These are phyloP conservation scores for Pecoramyces ruminantium DNA, from an alignment of 192 early-diverging fungal species.

Conservation along the genomic window DNA sequence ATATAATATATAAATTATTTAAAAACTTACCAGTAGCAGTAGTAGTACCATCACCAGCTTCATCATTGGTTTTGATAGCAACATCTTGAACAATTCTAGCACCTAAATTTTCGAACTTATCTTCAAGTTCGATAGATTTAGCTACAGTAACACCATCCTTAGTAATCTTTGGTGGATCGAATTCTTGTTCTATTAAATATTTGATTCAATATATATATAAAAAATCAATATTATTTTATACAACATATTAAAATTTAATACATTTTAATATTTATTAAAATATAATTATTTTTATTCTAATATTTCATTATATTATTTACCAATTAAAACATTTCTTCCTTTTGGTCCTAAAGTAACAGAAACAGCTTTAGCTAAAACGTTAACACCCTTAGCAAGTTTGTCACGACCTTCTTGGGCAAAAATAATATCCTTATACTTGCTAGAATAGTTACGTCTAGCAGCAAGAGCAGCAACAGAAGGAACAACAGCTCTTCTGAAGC, in stretches of 20 bases:
- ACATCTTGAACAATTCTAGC: constrained; percentile 98
- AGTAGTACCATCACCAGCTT: constrained; percentile 98
- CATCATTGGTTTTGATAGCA: constrained; percentile 99
- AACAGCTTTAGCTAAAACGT: constrained; percentile 91
- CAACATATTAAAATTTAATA: not conserved
- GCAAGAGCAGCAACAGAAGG: not conserved
- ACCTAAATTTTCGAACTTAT: constrained; percentile 99
- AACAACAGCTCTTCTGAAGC: not conserved
- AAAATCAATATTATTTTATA: no score
- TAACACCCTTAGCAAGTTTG: constrained; percentile 82
- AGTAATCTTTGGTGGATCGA: constrained; percentile 97
- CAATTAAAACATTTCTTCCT: constrained; percentile 95
- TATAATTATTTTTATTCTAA: no score
- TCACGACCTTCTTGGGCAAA: constrained; percentile 95
- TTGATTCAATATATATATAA: no score
- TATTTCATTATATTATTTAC: no score
- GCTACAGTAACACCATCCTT: constrained; percentile 99
- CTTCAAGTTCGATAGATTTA: constrained; percentile 88
- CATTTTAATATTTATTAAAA: not conserved
- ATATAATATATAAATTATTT: no score
- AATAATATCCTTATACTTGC: constrained; percentile 89
- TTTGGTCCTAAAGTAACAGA: constrained; percentile 99
- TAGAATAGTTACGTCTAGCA: constrained; percentile 30
- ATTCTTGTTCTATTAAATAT: constrained; percentile 76
- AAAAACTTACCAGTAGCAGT: constrained; percentile 54